These are phyloP conservation scores for Candida sp. DNA, from an alignment of 1,139 yeast genomes.

Conservation along the genomic window DNA sequence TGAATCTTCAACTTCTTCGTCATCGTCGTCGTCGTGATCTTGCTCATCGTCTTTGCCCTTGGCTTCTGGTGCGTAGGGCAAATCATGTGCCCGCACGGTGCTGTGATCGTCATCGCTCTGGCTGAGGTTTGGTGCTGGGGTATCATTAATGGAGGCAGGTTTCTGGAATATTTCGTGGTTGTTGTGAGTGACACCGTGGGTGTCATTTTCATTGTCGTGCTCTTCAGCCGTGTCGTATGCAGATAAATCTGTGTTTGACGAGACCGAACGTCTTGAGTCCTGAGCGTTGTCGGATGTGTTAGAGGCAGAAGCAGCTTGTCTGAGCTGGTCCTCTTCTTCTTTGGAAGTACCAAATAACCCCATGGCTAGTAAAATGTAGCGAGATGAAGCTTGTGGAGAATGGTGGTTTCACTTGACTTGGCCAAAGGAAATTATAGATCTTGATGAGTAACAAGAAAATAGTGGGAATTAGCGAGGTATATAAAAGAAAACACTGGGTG, in stretches of 20 bases:
- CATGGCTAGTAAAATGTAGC: slow-evolving; percentile 15
- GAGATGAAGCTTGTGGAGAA: not conserved
- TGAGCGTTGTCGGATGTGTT: slow-evolving; percentile 8
- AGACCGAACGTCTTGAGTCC: slow-evolving; percentile 17
- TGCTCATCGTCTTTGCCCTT: not conserved
- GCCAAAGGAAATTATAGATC: not conserved
- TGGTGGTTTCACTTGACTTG: not conserved
- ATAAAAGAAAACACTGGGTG: too few species aligned
- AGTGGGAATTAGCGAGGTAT: too few species aligned
- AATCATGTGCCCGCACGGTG: not conserved
- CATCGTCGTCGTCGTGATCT: not conserved
- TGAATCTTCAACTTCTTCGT: slow-evolving; percentile 3
- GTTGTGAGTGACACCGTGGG: not conserved
- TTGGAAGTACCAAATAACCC: slow-evolving; percentile 40
- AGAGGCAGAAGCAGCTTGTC: slow-evolving; percentile 32
- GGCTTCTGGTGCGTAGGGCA: not conserved
- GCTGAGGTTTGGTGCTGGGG: not conserved
- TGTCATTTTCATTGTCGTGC: not conserved
- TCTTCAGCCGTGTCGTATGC: slow-evolving; percentile 41
- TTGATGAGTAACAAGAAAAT: not conserved
- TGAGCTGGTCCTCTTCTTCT: slow-evolving; percentile 40
- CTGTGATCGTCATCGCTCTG: slow-evolving; percentile 5
- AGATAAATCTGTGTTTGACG: slow-evolving; percentile 23
- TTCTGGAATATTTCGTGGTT: not conserved
- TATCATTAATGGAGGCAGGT: not conserved